Base-by-base conservation (phyloP, 1,284 basidiomycete genomes). In the Trichosporon sp. region DNA sequence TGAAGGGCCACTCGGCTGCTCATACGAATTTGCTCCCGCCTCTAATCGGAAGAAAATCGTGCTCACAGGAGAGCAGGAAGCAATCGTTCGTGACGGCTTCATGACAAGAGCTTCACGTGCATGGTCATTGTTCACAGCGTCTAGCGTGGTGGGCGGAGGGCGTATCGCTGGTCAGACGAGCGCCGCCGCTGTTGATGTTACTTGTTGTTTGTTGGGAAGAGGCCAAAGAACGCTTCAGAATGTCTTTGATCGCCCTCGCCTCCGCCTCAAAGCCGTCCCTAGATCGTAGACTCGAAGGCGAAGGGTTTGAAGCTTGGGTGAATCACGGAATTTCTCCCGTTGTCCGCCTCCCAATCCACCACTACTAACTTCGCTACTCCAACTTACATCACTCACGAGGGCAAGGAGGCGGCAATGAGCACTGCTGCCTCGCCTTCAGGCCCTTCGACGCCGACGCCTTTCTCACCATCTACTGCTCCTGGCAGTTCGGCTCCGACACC, bases 331-430 rank as follows among this genome's bases (percentile, higher is more conserved):
- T n/a, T 54, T 54, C 49, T 54, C 14, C 49, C 49, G 49, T 31
- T 54, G 49, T 54, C 49, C 49, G 49, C 49, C 31, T 29, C 49
- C 31, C 49, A 54, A 21, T 29, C 49, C 49, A 54, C 49, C 49
- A 31, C 49, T 31, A 31, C 49, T 31, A 25, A 27, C 49, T 29
- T 29, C 49, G 49, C 25, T 29, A 13, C 49, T 27, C 49, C 25
- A 3, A 13, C 25, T 29, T 27, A n/a, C 31, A 27, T n/a, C 49
- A 54, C 49, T 27, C 49, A 54, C 49, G 49, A 29, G 49, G 49
- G 49, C 25, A 29, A 37, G 25, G 19, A 54, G 49, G 49, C 49
- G 49, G 49, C 49, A 54, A 54, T 54, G 49, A 54, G 49, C 49
- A 29, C 49, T 25, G 49, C 49, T 14, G 49, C 49, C 49, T 54